Percentiles rank a stretch among this genome's conserved stretches.
Conservation (phyloP, 352 stramenopile species). For the Phytophthora sojae region DNA sequence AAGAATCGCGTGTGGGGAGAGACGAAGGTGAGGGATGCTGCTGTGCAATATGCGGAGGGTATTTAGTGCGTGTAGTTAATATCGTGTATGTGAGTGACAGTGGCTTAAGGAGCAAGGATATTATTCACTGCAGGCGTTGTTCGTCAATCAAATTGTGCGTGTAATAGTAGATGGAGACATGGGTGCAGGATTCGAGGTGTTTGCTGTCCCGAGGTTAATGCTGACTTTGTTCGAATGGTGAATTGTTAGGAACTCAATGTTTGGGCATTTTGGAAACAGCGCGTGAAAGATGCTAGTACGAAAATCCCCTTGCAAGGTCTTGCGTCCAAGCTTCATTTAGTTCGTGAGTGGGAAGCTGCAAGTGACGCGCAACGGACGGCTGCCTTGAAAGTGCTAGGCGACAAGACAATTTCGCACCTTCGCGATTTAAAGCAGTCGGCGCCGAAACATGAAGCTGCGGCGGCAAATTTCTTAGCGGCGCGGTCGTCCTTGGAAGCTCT, state of each 20-base stretch:
- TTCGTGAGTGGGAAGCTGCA: conserved; percentile 56
- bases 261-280: conserved; percentile 63
- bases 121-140: conserved; percentile 67
- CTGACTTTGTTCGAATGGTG: not conserved
- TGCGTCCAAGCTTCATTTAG: conserved; percentile 56
- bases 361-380: conserved; percentile 19
- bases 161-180: not conserved
- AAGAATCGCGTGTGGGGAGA: conserved; percentile 55
- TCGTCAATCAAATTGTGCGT: conserved; percentile 84
- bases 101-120: conserved; percentile 73
- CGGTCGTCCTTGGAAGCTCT: conserved; percentile 36
- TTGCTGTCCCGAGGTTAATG: not conserved
- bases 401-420: conserved; percentile 31
- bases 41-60: conserved; percentile 4
- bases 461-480: conserved; percentile 17
- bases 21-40: conserved; percentile 42
- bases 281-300: conserved; percentile 31
- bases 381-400: conserved; percentile 28
- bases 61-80: not conserved
- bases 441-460: conserved; percentile 1
- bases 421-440: conserved; percentile 21
- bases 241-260: conserved; percentile 67
- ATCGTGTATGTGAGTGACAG: conserved; percentile 25
- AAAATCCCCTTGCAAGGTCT: conserved; percentile 60
- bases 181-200: not conserved